Evolutionary conservation across 164 flowering plant genomes (phyloP).

Genomic region (Warburgia ugandensis): DNA sequence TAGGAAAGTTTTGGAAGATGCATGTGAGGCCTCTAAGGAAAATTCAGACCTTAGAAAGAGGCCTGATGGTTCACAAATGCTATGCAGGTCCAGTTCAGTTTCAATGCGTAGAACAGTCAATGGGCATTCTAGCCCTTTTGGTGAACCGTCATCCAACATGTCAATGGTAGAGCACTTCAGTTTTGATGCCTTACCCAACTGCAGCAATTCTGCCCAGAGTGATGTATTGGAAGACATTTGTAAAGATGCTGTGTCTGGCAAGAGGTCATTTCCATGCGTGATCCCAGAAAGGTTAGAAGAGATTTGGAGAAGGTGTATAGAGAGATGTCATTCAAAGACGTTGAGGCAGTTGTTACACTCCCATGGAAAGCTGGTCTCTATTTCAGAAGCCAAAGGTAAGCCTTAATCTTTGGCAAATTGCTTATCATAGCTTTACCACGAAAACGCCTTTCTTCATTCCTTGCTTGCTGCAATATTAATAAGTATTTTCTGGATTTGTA

Average conservation of each 20-base stretch:
- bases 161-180: constrained; percentile 20
- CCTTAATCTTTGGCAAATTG: not conserved
- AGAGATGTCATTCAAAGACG: constrained; percentile 85
- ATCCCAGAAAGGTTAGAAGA: constrained; percentile 44
- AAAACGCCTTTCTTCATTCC: not conserved
- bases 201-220: constrained; percentile 21
- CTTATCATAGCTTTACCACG: not conserved
- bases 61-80: constrained; percentile 22
- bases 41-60: constrained; percentile 28
- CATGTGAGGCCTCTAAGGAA: constrained; percentile 46
- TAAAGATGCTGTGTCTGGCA: constrained; percentile 19
- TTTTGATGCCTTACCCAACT: constrained; percentile 20
- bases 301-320: constrained; percentile 73
- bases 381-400: constrained; percentile 73
- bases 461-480: not conserved
- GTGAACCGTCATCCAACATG: constrained; percentile 13
- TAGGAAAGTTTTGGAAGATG: constrained; percentile 58
- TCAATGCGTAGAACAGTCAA: constrained; percentile 27
- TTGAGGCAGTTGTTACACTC: constrained; percentile 60
- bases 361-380: constrained; percentile 74
- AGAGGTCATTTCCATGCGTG: constrained; percentile 19
- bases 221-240: constrained; percentile 25
- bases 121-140: constrained; percentile 24
- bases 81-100: constrained; percentile 27
- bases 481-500: too few relatives aligned